Evolutionary conservation across 1,284 basidiomycete genomes (phyloP), one percentile per base, ranked within the genome.

Genomic region (Farysia itapuensis): DNA sequence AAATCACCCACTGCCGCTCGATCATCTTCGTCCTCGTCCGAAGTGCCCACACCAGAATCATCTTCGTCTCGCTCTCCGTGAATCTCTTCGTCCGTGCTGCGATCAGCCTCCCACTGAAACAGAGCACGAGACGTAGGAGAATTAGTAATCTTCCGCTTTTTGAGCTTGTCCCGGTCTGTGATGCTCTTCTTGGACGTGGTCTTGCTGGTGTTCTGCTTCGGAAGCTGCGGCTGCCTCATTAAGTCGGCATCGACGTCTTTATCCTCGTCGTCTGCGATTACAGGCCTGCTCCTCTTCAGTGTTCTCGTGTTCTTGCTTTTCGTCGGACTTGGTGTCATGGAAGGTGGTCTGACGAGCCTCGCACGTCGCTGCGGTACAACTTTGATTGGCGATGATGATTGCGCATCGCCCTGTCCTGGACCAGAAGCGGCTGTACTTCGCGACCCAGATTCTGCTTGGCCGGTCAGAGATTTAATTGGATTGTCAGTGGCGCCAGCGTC

Each of bases 61-160:
- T 85, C 82, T 30, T 75, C 75, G 45, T 70, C 70, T 12, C 64
- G 65, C 41, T 74, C 67, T 20, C 76, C 73, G 36, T 42, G 87
- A 84, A 53, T 80, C 20, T 74, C 81, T 67, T 90, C 89, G 56
- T 88, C 87, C 18, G 88, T 89, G 14, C 87, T 89, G 67, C 90
- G 87, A 20, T 79, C 79, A 1, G 89, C 77, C 84, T 86, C 39
- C 82, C 80, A 63, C 86, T 85, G 47, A 85, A 80, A 77, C 82
- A 82, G 9, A 4, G 60, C 57, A 15, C 84, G 58, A 77, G 72
- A 73, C 31, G 48, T 63, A 30, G 72, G 77, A 26, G 77, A 71
- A 48, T 72, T 72, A 12, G 56, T 43, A 19, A 69, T 72, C 53
- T 70, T 66, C 4, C 57, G 42, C 41, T 56, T 54, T 31, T 48